These are phyloP conservation scores for Globisporangium middletonii DNA, from an alignment of 352 stramenopile genomes.

Conservation along the genomic window DNA sequence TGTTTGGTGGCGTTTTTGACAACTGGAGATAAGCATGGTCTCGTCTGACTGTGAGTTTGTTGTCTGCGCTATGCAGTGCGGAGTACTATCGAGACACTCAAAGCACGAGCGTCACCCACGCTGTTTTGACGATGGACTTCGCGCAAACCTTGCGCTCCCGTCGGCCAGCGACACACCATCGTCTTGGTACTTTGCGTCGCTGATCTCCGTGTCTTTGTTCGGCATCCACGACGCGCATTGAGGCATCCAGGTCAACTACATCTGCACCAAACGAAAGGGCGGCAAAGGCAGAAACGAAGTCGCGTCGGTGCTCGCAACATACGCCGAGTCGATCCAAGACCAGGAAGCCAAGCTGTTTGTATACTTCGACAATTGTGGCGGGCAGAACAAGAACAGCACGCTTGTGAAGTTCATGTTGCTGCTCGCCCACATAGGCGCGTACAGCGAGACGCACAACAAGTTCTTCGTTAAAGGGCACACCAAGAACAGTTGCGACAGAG, in stretches of 20 bases:
- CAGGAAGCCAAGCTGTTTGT: not conserved
- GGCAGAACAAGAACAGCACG: constrained; percentile 22
- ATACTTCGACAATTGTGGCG: constrained; percentile 16
- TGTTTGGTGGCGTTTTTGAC: not conserved
- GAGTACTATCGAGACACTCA: constrained; percentile 5
- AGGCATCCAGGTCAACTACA: constrained; percentile 7
- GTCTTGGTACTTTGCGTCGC: constrained; percentile 20
- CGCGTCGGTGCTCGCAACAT: constrained; percentile 5
- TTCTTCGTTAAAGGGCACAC: constrained; percentile 14
- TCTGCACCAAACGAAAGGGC: constrained; percentile 12
- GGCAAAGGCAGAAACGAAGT: constrained; percentile 13
- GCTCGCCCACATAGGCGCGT: not conserved
- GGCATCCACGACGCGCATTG: constrained; percentile 12
- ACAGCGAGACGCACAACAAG: constrained; percentile 8
- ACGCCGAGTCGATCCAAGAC: not conserved
- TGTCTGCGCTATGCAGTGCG: not conserved
- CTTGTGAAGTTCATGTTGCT: constrained; percentile 11
- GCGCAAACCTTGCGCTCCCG: constrained; percentile 11
- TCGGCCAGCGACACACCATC: constrained; percentile 8
- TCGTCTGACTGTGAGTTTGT: not conserved
- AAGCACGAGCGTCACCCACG: not conserved
- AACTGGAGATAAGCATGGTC: constrained; percentile 1
- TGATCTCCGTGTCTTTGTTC: constrained; percentile 12
- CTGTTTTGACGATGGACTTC: constrained; percentile 14
- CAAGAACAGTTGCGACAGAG: constrained; percentile 12